These are phyloP conservation scores for Blastobotrys parvus DNA, from an alignment of 805 yeast genomes.

Conservation along the genomic window DNA sequence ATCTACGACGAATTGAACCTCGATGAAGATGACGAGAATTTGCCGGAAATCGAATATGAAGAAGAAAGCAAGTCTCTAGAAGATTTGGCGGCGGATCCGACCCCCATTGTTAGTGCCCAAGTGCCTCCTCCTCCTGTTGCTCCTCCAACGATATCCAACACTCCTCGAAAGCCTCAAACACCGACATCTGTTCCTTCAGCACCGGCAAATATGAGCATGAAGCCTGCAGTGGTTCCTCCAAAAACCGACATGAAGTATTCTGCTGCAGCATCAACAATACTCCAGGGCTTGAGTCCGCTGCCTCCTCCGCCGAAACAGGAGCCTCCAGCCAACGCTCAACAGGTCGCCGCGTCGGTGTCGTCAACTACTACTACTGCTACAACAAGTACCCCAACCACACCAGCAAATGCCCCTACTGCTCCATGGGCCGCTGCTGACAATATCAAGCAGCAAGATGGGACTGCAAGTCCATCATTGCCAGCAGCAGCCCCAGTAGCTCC, in stretches of 20 bases:
- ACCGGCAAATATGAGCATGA: slow-evolving; percentile 12
- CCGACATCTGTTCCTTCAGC: slow-evolving; percentile 13
- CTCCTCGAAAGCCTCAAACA: neutral
- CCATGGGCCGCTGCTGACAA: slow-evolving; percentile 23
- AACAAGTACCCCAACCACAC: too few relatives aligned
- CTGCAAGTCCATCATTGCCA: slow-evolving; percentile 13
- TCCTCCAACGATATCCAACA: neutral
- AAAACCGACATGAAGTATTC: slow-evolving; percentile 11
- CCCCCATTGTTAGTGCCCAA: too few relatives aligned
- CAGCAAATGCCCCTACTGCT: slow-evolving; percentile 14
- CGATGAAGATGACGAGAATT: slow-evolving; percentile 39
- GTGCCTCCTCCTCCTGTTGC: slow-evolving; percentile 34
- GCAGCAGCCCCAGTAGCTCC: slow-evolving; percentile 14
- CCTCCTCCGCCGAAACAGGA: slow-evolving; percentile 9
- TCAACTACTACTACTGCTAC: neutral
- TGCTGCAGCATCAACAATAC: slow-evolving; percentile 14
- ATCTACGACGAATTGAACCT: slow-evolving; percentile 81
- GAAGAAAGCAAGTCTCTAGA: slow-evolving; percentile 26
- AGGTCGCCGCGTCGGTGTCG: neutral
- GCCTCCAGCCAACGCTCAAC: too few relatives aligned
- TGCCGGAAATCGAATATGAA: slow-evolving; percentile 17
- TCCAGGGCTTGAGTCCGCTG: slow-evolving; percentile 38
- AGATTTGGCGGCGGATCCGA: slow-evolving; percentile 28
- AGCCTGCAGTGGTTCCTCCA: slow-evolving; percentile 15
- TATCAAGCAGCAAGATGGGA: neutral